Conservation (phyloP, 2,329 filamentous ascomycete genomes). For the Blastomyces parvus region DNA sequence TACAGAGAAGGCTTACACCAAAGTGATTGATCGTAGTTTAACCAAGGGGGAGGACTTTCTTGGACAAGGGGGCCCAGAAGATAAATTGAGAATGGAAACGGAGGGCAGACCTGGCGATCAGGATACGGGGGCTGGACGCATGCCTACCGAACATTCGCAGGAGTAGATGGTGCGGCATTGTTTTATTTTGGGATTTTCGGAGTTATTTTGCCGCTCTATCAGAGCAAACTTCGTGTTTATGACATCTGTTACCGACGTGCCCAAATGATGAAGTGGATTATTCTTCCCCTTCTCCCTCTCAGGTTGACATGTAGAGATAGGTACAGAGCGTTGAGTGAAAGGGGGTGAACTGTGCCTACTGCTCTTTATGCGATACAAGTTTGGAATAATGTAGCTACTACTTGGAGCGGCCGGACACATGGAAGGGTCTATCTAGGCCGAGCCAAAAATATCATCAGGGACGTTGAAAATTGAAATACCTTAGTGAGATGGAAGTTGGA, state of each 20-base stretch:
- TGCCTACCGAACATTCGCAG: neutral
- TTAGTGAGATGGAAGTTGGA: no score
- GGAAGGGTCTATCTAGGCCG: neutral
- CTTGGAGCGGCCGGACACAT: neutral
- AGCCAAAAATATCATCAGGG: no score
- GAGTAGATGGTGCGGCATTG: neutral
- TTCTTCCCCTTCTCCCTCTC: neutral
- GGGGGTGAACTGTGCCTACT: neutral
- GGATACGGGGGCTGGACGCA: constrained; percentile 17
- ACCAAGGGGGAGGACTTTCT: constrained; percentile 30
- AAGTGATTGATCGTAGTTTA: constrained; percentile 18
- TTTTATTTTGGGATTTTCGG: neutral
- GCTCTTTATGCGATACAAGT: neutral
- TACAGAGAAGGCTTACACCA: constrained; percentile 11
- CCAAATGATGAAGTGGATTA: neutral
- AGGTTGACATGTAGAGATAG: neutral
- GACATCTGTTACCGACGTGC: neutral
- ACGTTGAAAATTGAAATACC: no score
- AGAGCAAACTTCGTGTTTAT: neutral
- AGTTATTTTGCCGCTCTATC: neutral
- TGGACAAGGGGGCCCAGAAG: constrained; percentile 29
- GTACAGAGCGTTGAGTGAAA: neutral
- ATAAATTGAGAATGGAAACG: constrained; percentile 24
- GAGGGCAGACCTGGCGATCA: constrained; percentile 24
- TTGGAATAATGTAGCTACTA: neutral